A percentile compares a stretch with the other conserved stretches of the same genome.
Evolutionary conservation across 2,329 filamentous ascomycete genomes (phyloP).

Genomic region (Diaporthe helianthi): DNA sequence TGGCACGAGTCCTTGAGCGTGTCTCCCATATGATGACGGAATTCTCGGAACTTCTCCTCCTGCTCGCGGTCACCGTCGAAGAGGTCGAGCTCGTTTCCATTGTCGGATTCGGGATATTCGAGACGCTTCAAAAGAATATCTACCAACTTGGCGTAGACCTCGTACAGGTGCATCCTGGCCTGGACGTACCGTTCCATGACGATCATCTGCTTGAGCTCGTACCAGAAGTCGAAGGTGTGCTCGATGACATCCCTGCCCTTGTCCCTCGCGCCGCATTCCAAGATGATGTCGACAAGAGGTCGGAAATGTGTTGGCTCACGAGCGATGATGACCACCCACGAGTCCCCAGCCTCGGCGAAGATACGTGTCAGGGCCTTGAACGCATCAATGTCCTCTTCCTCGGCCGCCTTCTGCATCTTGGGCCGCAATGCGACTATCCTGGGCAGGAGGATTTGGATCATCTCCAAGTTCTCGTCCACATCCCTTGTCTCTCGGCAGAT

Average conservation of each 20-base stretch:
- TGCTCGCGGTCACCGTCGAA: slow-evolving; percentile 96
- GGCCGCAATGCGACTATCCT: slow-evolving; percentile 78
- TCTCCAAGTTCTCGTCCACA: slow-evolving; percentile 85
- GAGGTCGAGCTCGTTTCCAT: slow-evolving; percentile 77
- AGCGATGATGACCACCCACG: slow-evolving; percentile 92
- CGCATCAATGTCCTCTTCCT: slow-evolving; percentile 82
- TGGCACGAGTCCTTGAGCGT: slow-evolving; percentile 97
- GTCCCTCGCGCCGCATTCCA: slow-evolving; percentile 91
- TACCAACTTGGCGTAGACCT: slow-evolving; percentile 87
- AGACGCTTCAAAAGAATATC: slow-evolving; percentile 92
- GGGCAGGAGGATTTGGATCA: slow-evolving; percentile 84
- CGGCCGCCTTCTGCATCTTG: slow-evolving; percentile 76
- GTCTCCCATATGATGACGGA: slow-evolving; percentile 96
- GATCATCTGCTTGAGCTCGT: slow-evolving; percentile 95
- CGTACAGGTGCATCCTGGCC: slow-evolving; percentile 76
- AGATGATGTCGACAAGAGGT: slow-evolving; percentile 83
- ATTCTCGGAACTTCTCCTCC: slow-evolving; percentile 96
- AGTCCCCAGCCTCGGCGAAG: slow-evolving; percentile 90
- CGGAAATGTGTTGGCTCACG: slow-evolving; percentile 83
- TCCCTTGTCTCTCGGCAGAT: slow-evolving; percentile 93
- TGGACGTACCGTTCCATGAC: slow-evolving; percentile 89
- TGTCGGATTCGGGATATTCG: slow-evolving; percentile 81
- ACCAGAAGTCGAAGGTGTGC: slow-evolving; percentile 97
- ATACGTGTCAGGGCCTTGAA: slow-evolving; percentile 90
- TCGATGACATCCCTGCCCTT: slow-evolving; percentile 90